Conservation (phyloP, 768 basidiomycete species). For the Lactarius deliciosus region DNA sequence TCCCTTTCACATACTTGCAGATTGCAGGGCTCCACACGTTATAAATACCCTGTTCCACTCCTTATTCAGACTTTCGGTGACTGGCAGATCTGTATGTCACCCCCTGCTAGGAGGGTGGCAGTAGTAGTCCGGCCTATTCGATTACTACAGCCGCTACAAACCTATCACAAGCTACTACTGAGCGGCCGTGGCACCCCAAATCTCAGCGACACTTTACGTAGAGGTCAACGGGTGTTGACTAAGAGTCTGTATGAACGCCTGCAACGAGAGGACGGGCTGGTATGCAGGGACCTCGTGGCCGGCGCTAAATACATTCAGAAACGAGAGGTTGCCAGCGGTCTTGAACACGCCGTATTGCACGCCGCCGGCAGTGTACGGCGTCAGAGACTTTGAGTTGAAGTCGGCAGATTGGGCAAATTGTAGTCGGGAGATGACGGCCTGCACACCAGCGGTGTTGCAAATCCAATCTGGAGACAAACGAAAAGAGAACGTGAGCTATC, state of each 20-base stretch:
- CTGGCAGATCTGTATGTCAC: too few species aligned
- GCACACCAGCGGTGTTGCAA: constrained; percentile 46
- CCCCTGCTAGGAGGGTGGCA: not conserved
- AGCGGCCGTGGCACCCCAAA: not conserved
- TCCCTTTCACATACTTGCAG: too few species aligned
- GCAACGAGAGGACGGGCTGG: constrained; percentile 15
- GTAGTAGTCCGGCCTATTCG: not conserved
- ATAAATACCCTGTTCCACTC: too few species aligned
- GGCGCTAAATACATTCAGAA: constrained; percentile 46
- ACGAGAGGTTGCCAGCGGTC: constrained; percentile 48
- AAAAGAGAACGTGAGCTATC: constrained; percentile 42
- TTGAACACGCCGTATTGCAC: constrained; percentile 47
- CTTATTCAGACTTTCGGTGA: too few species aligned
- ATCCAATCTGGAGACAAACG: constrained; percentile 40
- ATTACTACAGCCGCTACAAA: not conserved
- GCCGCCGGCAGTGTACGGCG: constrained; percentile 46
- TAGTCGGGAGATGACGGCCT: constrained; percentile 48
- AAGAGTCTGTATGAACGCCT: constrained; percentile 26
- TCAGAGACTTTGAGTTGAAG: constrained; percentile 42
- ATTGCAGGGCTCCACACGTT: too few species aligned
- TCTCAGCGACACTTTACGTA: constrained; percentile 6
- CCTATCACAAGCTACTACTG: too few species aligned
- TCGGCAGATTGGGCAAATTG: constrained; percentile 36
- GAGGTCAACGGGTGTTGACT: constrained; percentile 16
- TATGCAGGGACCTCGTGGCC: constrained; percentile 34